These are phyloP conservation scores for Emmonsiellopsis sp. DNA, from an alignment of 2,329 filamentous ascomycete species.

Conservation along the genomic window DNA sequence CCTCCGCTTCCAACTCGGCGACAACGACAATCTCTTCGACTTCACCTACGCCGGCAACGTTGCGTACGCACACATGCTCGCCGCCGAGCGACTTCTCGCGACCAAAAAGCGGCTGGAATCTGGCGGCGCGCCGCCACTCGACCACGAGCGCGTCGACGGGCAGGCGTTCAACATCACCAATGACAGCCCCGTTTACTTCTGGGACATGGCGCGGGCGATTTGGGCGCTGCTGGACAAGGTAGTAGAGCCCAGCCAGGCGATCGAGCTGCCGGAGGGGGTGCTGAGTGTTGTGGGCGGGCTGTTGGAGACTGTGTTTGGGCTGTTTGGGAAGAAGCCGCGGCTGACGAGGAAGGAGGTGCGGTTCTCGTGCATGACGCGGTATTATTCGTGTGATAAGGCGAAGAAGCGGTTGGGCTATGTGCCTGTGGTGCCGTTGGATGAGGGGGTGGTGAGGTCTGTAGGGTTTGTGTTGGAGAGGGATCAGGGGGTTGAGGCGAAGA, in stretches of 20 bases:
- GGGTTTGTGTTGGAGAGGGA: conserved; percentile 29
- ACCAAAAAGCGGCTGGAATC: conserved; percentile 39
- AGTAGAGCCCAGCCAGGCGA: conserved; percentile 34
- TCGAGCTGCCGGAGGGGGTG: conserved; percentile 30
- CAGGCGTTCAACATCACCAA: conserved; percentile 89
- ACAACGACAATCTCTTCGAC: conserved; percentile 61
- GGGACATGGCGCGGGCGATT: conserved; percentile 73
- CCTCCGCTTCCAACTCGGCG: conserved; percentile 70
- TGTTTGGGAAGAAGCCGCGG: conserved; percentile 37
- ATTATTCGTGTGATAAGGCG: conserved; percentile 39
- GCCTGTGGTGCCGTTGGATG: conserved; percentile 36
- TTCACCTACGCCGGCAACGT: conserved; percentile 62
- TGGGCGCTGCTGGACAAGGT: conserved; percentile 50
- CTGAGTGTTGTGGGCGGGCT: conserved; percentile 32
- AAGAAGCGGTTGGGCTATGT: conserved; percentile 36
- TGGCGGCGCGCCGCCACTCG: conserved; percentile 50
- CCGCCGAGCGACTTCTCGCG: conserved; percentile 60
- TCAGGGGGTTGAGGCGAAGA: conserved; percentile 27
- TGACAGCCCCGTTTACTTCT: conserved; percentile 78
- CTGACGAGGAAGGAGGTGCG: conserved; percentile 35
- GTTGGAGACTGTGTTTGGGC: conserved; percentile 31
- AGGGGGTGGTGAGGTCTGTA: conserved; percentile 38
- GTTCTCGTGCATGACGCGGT: conserved; percentile 41
- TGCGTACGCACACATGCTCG: conserved; percentile 73
- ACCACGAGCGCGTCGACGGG: conserved; percentile 68